Conservation (phyloP, 768 basidiomycete species). For the Basidioascus undulatus region DNA sequence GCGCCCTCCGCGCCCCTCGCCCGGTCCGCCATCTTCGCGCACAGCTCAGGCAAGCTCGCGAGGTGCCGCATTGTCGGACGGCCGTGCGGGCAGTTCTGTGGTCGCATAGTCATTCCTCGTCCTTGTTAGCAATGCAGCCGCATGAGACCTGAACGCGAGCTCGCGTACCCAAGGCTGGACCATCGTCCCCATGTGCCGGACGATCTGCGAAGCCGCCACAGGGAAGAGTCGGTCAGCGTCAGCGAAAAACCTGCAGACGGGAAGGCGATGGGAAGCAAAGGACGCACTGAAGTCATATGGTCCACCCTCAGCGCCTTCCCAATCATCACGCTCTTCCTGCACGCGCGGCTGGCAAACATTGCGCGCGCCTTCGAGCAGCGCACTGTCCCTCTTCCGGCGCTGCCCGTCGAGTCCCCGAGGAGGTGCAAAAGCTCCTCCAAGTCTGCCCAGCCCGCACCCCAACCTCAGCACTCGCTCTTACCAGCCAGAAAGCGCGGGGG, state of each 20-base stretch:
- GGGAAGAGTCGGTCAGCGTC: background rate
- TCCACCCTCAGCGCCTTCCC: constrained; percentile 46
- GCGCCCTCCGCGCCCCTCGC: no score
- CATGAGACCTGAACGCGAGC: no score
- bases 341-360: constrained; percentile 95
- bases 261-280: background rate
- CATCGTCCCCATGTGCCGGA: constrained; percentile 22
- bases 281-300: constrained; percentile 39
- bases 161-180: constrained; percentile 24
- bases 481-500: background rate
- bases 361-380: constrained; percentile 74
- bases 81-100: constrained; percentile 13
- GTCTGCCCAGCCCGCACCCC: constrained; percentile 27
- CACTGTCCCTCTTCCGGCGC: constrained; percentile 55
- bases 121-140: no score
- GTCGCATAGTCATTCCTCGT: no score
- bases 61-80: constrained; percentile 23
- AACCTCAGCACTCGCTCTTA: constrained; percentile 2
- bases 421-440: constrained; percentile 78
- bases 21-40: no score
- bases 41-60: constrained; percentile 15
- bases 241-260: background rate
- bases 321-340: constrained; percentile 88
- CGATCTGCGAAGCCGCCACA: constrained; percentile 12
- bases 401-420: constrained; percentile 53